phyloP scores from a whole-genome alignment of 345 rosid species.

The Salix koriyanagi region DNA sequence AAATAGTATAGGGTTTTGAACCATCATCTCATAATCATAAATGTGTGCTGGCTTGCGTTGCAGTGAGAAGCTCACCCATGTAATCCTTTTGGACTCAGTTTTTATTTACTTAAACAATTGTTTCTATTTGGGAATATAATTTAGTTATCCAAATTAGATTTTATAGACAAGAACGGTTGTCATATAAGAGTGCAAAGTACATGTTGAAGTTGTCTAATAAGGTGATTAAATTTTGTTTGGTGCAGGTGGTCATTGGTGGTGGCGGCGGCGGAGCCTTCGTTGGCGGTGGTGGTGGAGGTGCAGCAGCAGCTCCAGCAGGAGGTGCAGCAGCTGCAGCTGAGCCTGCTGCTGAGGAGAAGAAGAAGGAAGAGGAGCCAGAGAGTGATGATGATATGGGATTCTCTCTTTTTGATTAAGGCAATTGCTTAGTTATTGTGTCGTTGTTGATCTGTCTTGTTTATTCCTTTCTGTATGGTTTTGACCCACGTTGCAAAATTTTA shows the following conservation, averaged over 20 bases:
- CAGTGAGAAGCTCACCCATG: too few relatives aligned
- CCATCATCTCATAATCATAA: background rate
- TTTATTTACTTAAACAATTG: too few relatives aligned
- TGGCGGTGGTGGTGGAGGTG: slow-evolving; percentile 11
- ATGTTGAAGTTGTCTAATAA: background rate
- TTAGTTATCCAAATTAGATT: too few relatives aligned
- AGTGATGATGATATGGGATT: slow-evolving; percentile 24
- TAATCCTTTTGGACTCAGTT: too few relatives aligned
- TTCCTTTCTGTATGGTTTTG: background rate
- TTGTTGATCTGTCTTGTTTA: background rate
- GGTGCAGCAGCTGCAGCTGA: slow-evolving; percentile 10
- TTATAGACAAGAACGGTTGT: too few relatives aligned
- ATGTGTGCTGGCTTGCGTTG: background rate
- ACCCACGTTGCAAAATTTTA: background rate
- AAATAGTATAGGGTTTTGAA: background rate
- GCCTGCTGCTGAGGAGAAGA: slow-evolving; percentile 19
- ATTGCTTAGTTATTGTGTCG: background rate
- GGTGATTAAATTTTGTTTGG: background rate
- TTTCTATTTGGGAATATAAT: too few relatives aligned
- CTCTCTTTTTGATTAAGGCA: slow-evolving; percentile 15
- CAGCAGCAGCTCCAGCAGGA: slow-evolving; percentile 16
- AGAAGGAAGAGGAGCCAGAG: slow-evolving; percentile 17
- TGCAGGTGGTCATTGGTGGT: slow-evolving; percentile 24
- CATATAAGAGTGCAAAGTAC: background rate
- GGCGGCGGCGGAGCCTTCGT: slow-evolving; percentile 11